Conservation (phyloP, 1,139 yeast species). For the Candida gigantensis region DNA sequence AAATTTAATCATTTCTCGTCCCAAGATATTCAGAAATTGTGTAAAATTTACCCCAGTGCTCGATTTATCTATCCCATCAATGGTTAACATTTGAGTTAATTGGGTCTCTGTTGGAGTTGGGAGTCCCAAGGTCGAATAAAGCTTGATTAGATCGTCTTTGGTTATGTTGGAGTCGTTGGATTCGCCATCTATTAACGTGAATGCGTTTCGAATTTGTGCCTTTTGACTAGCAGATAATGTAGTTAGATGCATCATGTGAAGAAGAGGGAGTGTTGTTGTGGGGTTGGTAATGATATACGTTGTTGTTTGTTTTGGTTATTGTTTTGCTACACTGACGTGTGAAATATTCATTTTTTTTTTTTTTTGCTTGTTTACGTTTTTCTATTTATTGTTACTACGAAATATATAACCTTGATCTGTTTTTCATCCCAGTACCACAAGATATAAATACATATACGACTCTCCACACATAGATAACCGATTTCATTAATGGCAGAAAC, state of each 20-base stretch:
- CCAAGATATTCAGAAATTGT: constrained; percentile 68
- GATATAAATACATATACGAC: too few species aligned
- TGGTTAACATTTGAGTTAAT: constrained; percentile 50
- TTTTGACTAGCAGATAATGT: constrained; percentile 45
- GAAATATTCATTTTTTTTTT: too few species aligned
- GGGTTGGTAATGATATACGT: neutral
- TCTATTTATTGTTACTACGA: too few species aligned
- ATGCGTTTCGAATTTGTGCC: constrained; percentile 47
- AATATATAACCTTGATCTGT: too few species aligned
- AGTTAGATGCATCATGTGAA: constrained; percentile 23
- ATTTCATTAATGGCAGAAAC: constrained; percentile 13
- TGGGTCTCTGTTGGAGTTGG: constrained; percentile 43
- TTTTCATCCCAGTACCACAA: too few species aligned
- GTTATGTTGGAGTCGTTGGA: constrained; percentile 69
- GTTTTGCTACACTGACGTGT: too few species aligned
- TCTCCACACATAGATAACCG: neutral
- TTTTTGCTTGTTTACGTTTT: constrained; percentile 10
- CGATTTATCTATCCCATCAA: constrained; percentile 20
- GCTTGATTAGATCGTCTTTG: constrained; percentile 55
- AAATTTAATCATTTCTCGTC: constrained; percentile 55
- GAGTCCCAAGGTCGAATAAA: constrained; percentile 53
- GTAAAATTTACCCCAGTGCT: constrained; percentile 62
- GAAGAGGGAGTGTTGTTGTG: neutral
- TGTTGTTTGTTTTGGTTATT: neutral
- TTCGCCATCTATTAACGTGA: constrained; percentile 77